These are phyloP conservation scores for Colletotrichum graminicola DNA, from an alignment of 2,329 filamentous ascomycete species.

Conservation along the genomic window DNA sequence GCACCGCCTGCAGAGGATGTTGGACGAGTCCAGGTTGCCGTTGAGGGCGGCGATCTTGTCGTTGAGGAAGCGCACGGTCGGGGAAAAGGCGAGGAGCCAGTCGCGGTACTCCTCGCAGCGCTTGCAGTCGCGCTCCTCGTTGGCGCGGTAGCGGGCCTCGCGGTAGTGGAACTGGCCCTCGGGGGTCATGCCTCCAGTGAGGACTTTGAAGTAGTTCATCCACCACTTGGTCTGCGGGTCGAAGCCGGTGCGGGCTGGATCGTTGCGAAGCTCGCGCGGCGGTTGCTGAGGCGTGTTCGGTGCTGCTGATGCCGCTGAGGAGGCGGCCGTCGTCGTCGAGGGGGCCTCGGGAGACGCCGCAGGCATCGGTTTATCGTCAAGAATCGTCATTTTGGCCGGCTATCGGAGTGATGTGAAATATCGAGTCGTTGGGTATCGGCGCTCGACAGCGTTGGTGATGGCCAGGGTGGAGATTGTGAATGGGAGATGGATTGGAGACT, in stretches of 20 bases:
- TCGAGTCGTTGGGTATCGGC: conserved; percentile 8
- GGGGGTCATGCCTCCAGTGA: conserved; percentile 78
- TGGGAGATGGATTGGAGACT: conserved; percentile 1
- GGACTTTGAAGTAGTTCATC: conserved; percentile 87
- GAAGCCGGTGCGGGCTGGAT: conserved; percentile 73
- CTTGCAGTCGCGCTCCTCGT: conserved; percentile 83
- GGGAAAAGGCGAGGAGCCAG: conserved; percentile 87
- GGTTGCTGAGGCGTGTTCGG: conserved; percentile 34
- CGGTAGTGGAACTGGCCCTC: conserved; percentile 83
- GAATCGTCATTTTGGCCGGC: conserved; percentile 11
- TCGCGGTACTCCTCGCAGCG: conserved; percentile 85
- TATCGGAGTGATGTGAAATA: conserved; percentile 4
- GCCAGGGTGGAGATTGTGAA: conserved; percentile 1
- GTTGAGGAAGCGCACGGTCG: conserved; percentile 87
- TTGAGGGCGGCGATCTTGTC: conserved; percentile 85
- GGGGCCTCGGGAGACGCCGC: conserved; percentile 21
- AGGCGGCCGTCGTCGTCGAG: conserved; percentile 28
- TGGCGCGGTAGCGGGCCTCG: conserved; percentile 77
- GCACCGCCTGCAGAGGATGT: conserved; percentile 87
- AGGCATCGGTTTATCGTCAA: not conserved
- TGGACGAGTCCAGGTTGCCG: conserved; percentile 77
- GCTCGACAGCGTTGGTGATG: not conserved
- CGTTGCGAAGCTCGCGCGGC: conserved; percentile 62
- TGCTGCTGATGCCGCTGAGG: conserved; percentile 32
- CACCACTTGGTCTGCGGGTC: conserved; percentile 74